Percentiles rank a stretch among this genome's conserved stretches.
These are phyloP conservation scores for Suillus alpinus DNA, from an alignment of 768 basidiomycete genomes.

Conservation along the genomic window DNA sequence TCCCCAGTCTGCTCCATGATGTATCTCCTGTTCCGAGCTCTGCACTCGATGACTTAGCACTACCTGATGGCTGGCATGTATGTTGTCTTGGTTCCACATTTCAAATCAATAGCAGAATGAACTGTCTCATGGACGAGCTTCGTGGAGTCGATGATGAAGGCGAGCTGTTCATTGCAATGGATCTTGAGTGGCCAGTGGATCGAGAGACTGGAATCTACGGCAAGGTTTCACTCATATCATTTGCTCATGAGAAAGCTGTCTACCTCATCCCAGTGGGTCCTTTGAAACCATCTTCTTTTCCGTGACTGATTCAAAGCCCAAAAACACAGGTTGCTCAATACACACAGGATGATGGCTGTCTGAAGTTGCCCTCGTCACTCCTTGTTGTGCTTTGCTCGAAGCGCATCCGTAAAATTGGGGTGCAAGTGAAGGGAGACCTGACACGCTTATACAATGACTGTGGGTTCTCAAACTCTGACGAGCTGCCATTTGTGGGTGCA, in stretches of 20 bases:
- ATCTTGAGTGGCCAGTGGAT: constrained; percentile 11
- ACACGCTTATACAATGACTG: constrained; percentile 17
- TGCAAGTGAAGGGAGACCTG: constrained; percentile 22
- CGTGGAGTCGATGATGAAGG: background rate
- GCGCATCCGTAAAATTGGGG: constrained; percentile 19
- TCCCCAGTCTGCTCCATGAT: constrained; percentile 19
- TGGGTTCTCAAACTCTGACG: background rate
- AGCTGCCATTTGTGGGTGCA: constrained; percentile 21
- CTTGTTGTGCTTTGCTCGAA: constrained; percentile 5
- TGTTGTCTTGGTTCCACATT: background rate
- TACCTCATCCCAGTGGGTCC: constrained; percentile 3
- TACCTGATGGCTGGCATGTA: constrained; percentile 5
- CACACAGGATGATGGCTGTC: background rate
- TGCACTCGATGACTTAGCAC: background rate
- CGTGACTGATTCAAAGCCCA: background rate
- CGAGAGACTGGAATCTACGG: background rate
- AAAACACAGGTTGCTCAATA: background rate
- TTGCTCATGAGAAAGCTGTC: constrained; percentile 1
- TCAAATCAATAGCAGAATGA: constrained; percentile 1
- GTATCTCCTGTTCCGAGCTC: constrained; percentile 20
- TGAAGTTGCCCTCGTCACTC: constrained; percentile 5
- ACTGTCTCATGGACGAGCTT: constrained; percentile 3
- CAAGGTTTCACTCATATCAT: background rate
- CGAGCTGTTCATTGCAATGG: background rate
- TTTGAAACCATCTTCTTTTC: background rate